Percentiles rank a stretch among this genome's conserved stretches.
These are phyloP conservation scores for Sugiyamaella smithiae DNA, from an alignment of 805 yeast genomes.

Conservation along the genomic window DNA sequence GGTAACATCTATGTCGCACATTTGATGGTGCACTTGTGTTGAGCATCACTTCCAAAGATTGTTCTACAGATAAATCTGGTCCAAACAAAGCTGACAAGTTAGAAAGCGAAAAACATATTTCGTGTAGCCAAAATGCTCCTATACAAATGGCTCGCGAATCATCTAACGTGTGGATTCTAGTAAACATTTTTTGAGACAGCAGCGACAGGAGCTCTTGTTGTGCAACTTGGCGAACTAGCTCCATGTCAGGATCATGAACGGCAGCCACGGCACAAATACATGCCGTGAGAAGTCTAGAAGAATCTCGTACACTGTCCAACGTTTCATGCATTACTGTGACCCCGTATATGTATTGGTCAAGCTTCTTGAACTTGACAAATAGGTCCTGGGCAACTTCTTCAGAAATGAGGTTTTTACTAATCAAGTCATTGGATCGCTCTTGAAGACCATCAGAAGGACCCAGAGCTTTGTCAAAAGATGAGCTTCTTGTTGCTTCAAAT, in stretches of 20 bases:
- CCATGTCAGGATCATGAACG: conserved; percentile 2
- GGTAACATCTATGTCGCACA: not conserved
- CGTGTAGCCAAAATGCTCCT: conserved; percentile 13
- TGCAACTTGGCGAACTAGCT: conserved; percentile 6
- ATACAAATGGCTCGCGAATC: conserved; percentile 12
- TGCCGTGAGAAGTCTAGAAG: conserved; percentile 9
- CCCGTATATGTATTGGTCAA: conserved; percentile 13
- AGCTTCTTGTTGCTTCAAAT: not conserved
- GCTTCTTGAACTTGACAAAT: conserved; percentile 7
- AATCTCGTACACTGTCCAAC: conserved; percentile 3
- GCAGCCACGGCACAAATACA: conserved; percentile 11
- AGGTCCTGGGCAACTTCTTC: not conserved
- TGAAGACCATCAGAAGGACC: not conserved
- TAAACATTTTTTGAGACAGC: conserved; percentile 3
- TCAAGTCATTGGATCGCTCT: not conserved
- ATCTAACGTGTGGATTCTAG: conserved; percentile 3
- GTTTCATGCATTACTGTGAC: conserved; percentile 7
- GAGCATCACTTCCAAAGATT: not conserved
- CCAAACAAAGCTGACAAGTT: not conserved
- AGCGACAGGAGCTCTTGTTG: not conserved
- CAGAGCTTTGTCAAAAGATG: not conserved
- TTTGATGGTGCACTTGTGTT: not conserved
- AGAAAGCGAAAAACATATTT: not conserved
- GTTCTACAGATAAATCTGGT: not conserved
- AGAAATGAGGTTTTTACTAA: not conserved